Base-by-base conservation (phyloP, 2,329 filamentous ascomycete genomes). In the Proliferodiscus dingleyae region DNA sequence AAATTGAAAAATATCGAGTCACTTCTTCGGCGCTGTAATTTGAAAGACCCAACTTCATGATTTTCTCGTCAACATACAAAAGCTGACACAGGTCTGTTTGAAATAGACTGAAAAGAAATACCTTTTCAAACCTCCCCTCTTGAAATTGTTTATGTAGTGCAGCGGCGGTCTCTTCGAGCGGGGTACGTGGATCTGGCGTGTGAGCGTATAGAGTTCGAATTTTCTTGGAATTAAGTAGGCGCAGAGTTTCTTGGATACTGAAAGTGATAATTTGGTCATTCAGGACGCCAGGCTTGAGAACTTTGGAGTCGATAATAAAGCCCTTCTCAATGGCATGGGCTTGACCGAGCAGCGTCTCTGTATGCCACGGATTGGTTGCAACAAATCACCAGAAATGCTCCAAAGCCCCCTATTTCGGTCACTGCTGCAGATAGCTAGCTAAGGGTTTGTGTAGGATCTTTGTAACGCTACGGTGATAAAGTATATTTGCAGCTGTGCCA, bases 21-120 rank as follows among this genome's bases (percentile, higher is more conserved):
- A 95, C 84, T 64, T 94, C 87, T 61, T 83, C 89, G 0, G 87
- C 81, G 1, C 87, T 85, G 64, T 82, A 95, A 68, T 95, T 95
- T 59, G 80, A 85, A 49, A 95, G 67, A 2, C 88, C 89, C 9
- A 95, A 70, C 43, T 78, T 26, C 11, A 24, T 8, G 11, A 8
- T 6, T 24, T 10, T 26, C 10, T 13, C 18, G 16, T 23, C 21
- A 24, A 6, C 15, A 4, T 3, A 16, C 4, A 2, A 15, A 10
- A 15, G 21, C 38, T 11, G 37, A n/a, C 15, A n/a, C n/a, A n/a
- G n/a, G n/a, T n/a, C n/a, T n/a, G n/a, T n/a, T n/a, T n/a, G n/a
- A n/a, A n/a, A 10, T 45, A 15, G 37, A 23, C 6, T 3, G 24
- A 22, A n/a, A 10, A 15, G 8, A 34, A 19, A 15, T 29, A 50